Evolutionary conservation across 805 yeast genomes (phyloP).

Genomic region (Lipomyces sp.): DNA sequence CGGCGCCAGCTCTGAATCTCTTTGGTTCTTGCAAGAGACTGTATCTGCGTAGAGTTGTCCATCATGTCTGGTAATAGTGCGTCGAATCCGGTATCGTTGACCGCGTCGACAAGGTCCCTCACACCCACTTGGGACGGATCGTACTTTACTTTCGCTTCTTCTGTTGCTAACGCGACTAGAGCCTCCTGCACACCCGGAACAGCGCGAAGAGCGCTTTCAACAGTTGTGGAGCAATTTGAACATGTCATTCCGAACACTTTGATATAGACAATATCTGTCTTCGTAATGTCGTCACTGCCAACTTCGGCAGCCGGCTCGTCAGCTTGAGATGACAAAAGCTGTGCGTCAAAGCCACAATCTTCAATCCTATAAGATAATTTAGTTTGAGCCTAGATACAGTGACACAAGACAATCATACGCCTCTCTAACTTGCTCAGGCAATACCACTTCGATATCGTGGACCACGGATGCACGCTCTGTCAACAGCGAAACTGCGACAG

Average conservation of each 20-base stretch:
- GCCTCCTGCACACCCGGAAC: slow-evolving; percentile 57
- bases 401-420: slow-evolving; percentile 27
- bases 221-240: slow-evolving; percentile 56
- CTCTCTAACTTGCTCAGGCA: slow-evolving; percentile 51
- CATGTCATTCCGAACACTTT: slow-evolving; percentile 65
- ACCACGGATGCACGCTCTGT: slow-evolving; percentile 72
- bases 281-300: slow-evolving; percentile 13
- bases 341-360: slow-evolving; percentile 74
- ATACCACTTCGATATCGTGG: slow-evolving; percentile 50
- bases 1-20: slow-evolving; percentile 75
- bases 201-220: slow-evolving; percentile 54
- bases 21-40: slow-evolving; percentile 65
- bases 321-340: slow-evolving; percentile 37
- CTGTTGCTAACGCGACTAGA: slow-evolving; percentile 58
- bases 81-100: slow-evolving; percentile 59
- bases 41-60: slow-evolving; percentile 71
- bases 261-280: slow-evolving; percentile 30
- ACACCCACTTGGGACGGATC: slow-evolving; percentile 61
- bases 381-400: neutral
- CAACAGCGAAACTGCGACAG: slow-evolving; percentile 68
- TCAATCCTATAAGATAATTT: slow-evolving; percentile 48
- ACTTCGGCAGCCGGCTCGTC: slow-evolving; percentile 23
- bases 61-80: slow-evolving; percentile 52
- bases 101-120: slow-evolving; percentile 60
- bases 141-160: slow-evolving; percentile 59